Evolutionary conservation across 2,329 filamentous ascomycete species (phyloP), one percentile per base, ranked within the genome.

Genomic region (Sodiomyces alkalinus): DNA sequence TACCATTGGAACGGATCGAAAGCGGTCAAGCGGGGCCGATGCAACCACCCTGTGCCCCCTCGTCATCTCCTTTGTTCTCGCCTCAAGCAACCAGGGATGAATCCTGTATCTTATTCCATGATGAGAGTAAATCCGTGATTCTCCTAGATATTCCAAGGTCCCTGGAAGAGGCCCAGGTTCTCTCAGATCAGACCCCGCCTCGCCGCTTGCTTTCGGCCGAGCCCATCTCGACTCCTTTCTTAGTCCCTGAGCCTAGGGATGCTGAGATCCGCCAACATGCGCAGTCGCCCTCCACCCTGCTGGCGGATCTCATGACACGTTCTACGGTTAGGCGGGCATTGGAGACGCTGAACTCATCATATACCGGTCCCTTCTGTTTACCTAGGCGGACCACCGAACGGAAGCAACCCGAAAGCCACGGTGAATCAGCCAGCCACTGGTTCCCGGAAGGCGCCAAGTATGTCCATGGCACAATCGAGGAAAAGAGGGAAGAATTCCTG

Each of bases 71-170:
- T n/a, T n/a, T n/a, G n/a, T n/a, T n/a, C n/a, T n/a, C n/a, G n/a
- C 8, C 23, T 17, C 23, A 7, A 17, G 19, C 4, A 19, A 20
- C 10, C n/a, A 9, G 7, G 17, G 7, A 3, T 11, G 4, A 17
- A 12, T 22, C 19, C 16, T 33, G 37, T 23, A 32, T 30, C 28
- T 10, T 37, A 34, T 40, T 30, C n/a, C 24, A 22, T 4, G 26
- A 35, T 16, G 27, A 37, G 16, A 22, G 15, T 20, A 27, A 13
- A 8, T 29, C 63, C 25, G 49, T 75, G 29, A 56, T 69, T 14
- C 47, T 83, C 16, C 48, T 85, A 28, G 80, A 86, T 42, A 67
- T 83, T 25, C 78, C 80, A 15, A 56, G 60, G 12, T 80, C 80
- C 2, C 66, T 85, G 21, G 73, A 79, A 38, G 59, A 69, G 34